Conservation (phyloP, 805 yeast species). For the Metschnikowia shivogae region DNA sequence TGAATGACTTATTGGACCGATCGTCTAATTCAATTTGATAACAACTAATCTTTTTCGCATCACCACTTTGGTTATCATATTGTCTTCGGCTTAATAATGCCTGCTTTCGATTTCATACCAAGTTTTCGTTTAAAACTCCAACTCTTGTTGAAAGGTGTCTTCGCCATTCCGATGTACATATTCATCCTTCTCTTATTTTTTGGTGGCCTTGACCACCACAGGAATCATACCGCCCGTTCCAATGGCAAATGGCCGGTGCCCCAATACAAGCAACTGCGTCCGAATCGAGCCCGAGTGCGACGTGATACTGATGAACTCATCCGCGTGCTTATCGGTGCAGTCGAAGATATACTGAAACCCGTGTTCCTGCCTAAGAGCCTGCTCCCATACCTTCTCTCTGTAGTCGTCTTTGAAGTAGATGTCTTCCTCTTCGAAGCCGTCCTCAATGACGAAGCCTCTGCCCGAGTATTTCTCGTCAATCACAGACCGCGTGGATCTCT, state of each 20-base stretch:
- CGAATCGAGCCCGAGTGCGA: conserved; percentile 50
- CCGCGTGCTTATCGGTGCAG: conserved; percentile 18
- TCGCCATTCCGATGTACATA: not conserved
- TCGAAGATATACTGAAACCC: conserved; percentile 35
- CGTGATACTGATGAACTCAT: conserved; percentile 37
- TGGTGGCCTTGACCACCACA: conserved; percentile 43
- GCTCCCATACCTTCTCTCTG: conserved; percentile 40
- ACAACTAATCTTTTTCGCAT: not conserved
- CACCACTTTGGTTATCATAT: not conserved
- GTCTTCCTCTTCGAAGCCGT: conserved; percentile 46
- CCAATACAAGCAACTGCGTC: conserved; percentile 43
- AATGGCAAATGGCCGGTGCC: conserved; percentile 46
- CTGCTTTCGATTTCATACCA: not conserved
- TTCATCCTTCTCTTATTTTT: not conserved
- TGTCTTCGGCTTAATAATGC: not conserved
- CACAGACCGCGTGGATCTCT: conserved; percentile 34
- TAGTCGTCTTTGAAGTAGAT: conserved; percentile 34
- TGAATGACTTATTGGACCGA: not conserved
- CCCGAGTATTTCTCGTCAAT: conserved; percentile 38
- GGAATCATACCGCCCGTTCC: conserved; percentile 58
- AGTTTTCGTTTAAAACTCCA: no score
- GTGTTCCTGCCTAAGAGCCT: conserved; percentile 32
- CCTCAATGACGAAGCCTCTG: conserved; percentile 42
- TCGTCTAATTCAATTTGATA: not conserved
- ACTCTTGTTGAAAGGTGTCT: no score